Conservation (phyloP, 2,329 filamentous ascomycete genomes). For the Cladosporium sp. region DNA sequence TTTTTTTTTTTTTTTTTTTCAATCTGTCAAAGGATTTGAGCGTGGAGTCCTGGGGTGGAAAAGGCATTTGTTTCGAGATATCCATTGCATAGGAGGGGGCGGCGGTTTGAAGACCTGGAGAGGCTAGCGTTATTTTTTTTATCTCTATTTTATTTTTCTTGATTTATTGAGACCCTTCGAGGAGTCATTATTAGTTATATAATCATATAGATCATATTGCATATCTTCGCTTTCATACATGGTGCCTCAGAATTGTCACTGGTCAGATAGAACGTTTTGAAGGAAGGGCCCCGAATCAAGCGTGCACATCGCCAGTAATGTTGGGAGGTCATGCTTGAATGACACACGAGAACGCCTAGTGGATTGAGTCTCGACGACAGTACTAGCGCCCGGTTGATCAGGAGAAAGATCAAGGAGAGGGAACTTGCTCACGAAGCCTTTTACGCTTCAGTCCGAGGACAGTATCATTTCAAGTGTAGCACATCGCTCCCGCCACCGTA, state of each 20-base stretch:
- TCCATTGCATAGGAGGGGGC: neutral
- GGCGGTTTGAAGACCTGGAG: neutral
- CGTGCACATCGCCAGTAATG: neutral
- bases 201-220: neutral
- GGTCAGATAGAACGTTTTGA: neutral
- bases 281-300: neutral
- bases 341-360: neutral
- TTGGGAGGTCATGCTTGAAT: neutral
- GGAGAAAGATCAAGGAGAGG: no score
- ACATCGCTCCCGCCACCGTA: slow-evolving; percentile 88
- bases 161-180: neutral
- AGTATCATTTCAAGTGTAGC: slow-evolving; percentile 54
- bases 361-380: no score
- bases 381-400: no score
- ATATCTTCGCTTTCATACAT: neutral
- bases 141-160: neutral
- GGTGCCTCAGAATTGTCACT: neutral
- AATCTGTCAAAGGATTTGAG: neutral
- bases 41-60: neutral
- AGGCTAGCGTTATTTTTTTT: neutral
- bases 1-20: neutral
- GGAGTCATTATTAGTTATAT: neutral
- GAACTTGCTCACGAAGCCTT: neutral
- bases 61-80: slow-evolving; percentile 21
- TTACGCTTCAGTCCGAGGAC: neutral